phyloP scores from a whole-genome alignment of 2,329 filamentous ascomycete genomes.

The Ophiostoma tasmaniense region DNA sequence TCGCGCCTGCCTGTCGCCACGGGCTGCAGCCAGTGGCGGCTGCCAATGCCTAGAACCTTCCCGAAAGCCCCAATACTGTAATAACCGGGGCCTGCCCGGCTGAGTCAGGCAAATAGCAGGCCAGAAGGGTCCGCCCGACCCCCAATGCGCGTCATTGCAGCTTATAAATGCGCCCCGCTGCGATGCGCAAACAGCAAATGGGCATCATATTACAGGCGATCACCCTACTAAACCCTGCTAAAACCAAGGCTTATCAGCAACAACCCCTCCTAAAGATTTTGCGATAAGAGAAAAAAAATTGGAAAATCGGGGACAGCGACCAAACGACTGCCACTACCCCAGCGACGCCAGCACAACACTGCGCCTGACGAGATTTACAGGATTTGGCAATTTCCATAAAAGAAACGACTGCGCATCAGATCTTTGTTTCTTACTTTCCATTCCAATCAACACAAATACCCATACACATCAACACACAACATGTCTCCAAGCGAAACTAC shows the following conservation, averaged over 20 bases:
- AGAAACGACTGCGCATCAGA: not conserved
- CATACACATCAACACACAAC: slow-evolving; percentile 16
- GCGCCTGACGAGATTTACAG: slow-evolving; percentile 5
- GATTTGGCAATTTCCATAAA: slow-evolving; percentile 4
- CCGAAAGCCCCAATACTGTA: slow-evolving; percentile 11
- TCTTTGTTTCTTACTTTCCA: not conserved
- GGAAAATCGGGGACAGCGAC: slow-evolving; percentile 1
- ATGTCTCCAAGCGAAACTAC: slow-evolving; percentile 31
- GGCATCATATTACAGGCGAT: slow-evolving; percentile 9
- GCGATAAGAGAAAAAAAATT: slow-evolving; percentile 11
- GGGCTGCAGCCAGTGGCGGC: slow-evolving; percentile 8
- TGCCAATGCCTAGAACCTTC: slow-evolving; percentile 20
- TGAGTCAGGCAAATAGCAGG: slow-evolving; percentile 14
- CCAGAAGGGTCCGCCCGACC: not conserved
- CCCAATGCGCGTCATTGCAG: slow-evolving; percentile 14
- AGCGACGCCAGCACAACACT: not conserved
- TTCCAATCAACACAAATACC: not conserved
- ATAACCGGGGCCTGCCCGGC: not conserved
- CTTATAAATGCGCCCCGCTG: slow-evolving; percentile 15
- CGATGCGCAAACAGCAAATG: not conserved
- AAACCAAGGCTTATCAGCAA: slow-evolving; percentile 12
- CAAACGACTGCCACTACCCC: not conserved
- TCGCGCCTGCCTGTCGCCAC: not conserved
- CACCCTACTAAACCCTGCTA: not conserved
- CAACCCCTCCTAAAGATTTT: slow-evolving; percentile 18